Evolutionary conservation across 176 grass and related monocot genomes (phyloP), one percentile per base, ranked within the genome.

Genomic region (Oryza nivara): DNA sequence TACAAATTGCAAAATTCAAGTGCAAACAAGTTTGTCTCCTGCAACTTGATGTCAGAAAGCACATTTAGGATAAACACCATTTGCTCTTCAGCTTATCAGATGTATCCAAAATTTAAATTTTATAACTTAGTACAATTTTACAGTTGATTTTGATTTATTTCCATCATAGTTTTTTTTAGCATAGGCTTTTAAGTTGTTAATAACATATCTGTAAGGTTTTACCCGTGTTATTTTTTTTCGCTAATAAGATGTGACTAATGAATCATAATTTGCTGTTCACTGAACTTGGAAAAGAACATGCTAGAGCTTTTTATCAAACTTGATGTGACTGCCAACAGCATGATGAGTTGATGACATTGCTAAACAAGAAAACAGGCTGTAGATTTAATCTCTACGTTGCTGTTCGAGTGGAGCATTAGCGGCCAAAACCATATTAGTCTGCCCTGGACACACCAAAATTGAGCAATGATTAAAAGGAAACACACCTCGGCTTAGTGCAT

Each of bases 191-290:
- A 38, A 38, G 36, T 38, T 5, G 36, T 38, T 38, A 38, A 38
- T 5, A 38, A 0, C 36, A 6, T 38, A 38, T 38, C 36, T 38
- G 36, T 38, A 38, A 38, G 36, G 6, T 38, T 38, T 38, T 38
- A 38, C 36, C 6, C 36, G 5, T 38, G 7, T 36, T 6, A 5
- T 6, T 6, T 38, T 38, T 38, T 38, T 38, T 38, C 30, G 30
- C 0, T 38, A 5, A 4, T 38, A 38, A 38, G 4, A 38, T 6
- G 36, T 38, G 36, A 38, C 5, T 38, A 6, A 38, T 38, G 36
- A 38, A 23, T 46, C 66, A 89, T 86, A 35, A 73, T 89, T 56
- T 15, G 73, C 16, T 63, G 23, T n/a, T 67, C 78, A 66, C 67
- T 6, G 76, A 70, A 26, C 12, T 51, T 43, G 20, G 28, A 47